Percentiles rank a stretch among this genome's conserved stretches.
Conservation (phyloP, 192 early-diverging fungal genomes). For the Entomortierella lignicola region DNA sequence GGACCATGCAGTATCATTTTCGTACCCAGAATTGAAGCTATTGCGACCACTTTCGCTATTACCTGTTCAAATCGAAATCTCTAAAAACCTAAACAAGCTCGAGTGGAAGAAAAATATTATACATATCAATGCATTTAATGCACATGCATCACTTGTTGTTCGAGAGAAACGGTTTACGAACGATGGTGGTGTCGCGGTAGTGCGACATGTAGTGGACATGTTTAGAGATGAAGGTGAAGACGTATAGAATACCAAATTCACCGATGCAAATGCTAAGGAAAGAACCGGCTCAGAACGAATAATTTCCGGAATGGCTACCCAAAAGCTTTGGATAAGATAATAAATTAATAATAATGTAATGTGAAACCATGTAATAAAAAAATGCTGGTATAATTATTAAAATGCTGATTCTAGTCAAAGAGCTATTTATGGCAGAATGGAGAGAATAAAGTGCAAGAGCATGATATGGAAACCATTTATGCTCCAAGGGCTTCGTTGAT, state of each 20-base stretch:
- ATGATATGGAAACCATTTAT: slow-evolving; percentile 2
- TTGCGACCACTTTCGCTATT: slow-evolving; percentile 32
- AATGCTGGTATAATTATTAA: neutral
- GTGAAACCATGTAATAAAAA: no score
- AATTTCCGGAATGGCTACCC: no score
- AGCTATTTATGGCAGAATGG: no score
- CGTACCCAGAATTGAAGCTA: slow-evolving; percentile 31
- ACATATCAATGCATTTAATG: slow-evolving; percentile 57
- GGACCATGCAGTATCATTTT: slow-evolving; percentile 19
- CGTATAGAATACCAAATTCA: no score
- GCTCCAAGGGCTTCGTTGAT: slow-evolving; percentile 48
- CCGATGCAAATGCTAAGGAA: no score
- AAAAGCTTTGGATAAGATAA: no score
- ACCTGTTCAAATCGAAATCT: slow-evolving; percentile 39
- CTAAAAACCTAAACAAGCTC: slow-evolving; percentile 54
- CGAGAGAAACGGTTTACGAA: slow-evolving; percentile 53
- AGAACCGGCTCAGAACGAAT: no score
- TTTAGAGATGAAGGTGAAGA: slow-evolving; percentile 50
- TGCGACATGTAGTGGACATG: slow-evolving; percentile 66
- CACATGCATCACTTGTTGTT: slow-evolving; percentile 65
- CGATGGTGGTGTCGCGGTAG: slow-evolving; percentile 50
- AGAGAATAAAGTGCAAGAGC: neutral
- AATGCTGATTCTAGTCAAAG: no score
- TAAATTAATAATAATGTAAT: no score
- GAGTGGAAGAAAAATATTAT: slow-evolving; percentile 61